These are phyloP conservation scores for Rhododendron ferrugineum DNA, from an alignment of 148 eudicot species.

Conservation along the genomic window DNA sequence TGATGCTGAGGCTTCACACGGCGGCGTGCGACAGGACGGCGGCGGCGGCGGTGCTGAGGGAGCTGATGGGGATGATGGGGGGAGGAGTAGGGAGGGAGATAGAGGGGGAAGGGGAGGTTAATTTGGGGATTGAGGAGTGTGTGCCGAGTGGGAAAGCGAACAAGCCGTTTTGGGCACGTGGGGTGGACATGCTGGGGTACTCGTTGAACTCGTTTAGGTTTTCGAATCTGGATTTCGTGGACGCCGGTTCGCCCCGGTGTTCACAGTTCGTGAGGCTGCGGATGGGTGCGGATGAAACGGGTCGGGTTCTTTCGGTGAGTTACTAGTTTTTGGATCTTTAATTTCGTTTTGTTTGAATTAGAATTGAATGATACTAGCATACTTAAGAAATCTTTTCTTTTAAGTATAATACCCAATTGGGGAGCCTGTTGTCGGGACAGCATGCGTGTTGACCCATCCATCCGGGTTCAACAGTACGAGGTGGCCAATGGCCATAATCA, in stretches of 20 bases:
- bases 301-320: conserved; percentile 49
- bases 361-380: neutral
- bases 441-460: too few species aligned
- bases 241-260: conserved; percentile 24
- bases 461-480: neutral
- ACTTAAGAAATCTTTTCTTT: neutral
- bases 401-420: neutral
- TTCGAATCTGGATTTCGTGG: conserved; percentile 44
- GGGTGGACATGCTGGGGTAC: conserved; percentile 74
- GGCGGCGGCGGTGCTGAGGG: conserved; percentile 47
- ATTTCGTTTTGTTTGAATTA: neutral
- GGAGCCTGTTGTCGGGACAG: too few species aligned
- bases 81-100: conserved; percentile 6
- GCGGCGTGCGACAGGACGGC: conserved; percentile 67
- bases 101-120: conserved; percentile 18
- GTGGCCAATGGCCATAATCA: neutral
- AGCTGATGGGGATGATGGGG: conserved; percentile 35
- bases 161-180: conserved; percentile 90
- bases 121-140: conserved; percentile 60
- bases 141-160: conserved; percentile 47
- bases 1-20: conserved; percentile 60
- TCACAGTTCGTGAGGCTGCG: conserved; percentile 48
- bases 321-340: neutral
- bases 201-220: conserved; percentile 67
- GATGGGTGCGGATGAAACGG: conserved; percentile 38